Conservation (phyloP, 2,329 filamentous ascomycete genomes). For the Plectosphaerella cucumerina region DNA sequence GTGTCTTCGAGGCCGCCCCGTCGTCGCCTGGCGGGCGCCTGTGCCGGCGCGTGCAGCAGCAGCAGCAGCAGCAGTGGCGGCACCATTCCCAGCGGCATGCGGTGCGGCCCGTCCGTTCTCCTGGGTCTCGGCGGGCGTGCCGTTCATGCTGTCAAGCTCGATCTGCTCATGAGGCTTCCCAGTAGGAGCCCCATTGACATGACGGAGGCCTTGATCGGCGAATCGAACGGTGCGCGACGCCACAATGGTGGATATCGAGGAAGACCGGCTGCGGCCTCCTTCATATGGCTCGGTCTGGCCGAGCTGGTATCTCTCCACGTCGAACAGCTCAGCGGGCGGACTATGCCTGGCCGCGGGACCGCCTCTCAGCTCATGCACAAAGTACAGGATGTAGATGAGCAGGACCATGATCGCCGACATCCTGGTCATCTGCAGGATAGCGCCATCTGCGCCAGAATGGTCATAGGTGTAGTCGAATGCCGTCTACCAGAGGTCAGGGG, state of each 20-base stretch:
- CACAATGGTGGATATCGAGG: background rate
- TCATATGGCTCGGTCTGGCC: background rate
- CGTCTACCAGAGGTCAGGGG: constrained; percentile 19
- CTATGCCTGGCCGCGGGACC: constrained; percentile 27
- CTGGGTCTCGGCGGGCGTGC: background rate
- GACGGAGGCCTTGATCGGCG: constrained; percentile 14
- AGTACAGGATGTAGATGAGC: constrained; percentile 67
- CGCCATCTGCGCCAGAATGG: constrained; percentile 51
- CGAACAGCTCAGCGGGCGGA: constrained; percentile 1
- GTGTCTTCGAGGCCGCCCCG: background rate
- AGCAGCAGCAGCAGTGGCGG: background rate
- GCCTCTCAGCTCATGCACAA: constrained; percentile 65
- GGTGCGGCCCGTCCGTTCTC: constrained; percentile 2
- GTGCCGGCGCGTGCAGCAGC: background rate
- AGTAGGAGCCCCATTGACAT: background rate
- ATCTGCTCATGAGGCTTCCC: constrained; percentile 1
- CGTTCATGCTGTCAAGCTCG: constrained; percentile 4
- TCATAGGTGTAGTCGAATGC: constrained; percentile 49
- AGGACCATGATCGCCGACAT: constrained; percentile 73
- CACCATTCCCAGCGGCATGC: constrained; percentile 2
- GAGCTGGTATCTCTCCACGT: constrained; percentile 19
- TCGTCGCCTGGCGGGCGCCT: background rate
- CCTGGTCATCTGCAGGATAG: constrained; percentile 69
- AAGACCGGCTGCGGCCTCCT: background rate
- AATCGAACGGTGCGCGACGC: constrained; percentile 23